Base-by-base conservation (phyloP, 139 green algal genomes). In the Tetradesmus obliquus region DNA sequence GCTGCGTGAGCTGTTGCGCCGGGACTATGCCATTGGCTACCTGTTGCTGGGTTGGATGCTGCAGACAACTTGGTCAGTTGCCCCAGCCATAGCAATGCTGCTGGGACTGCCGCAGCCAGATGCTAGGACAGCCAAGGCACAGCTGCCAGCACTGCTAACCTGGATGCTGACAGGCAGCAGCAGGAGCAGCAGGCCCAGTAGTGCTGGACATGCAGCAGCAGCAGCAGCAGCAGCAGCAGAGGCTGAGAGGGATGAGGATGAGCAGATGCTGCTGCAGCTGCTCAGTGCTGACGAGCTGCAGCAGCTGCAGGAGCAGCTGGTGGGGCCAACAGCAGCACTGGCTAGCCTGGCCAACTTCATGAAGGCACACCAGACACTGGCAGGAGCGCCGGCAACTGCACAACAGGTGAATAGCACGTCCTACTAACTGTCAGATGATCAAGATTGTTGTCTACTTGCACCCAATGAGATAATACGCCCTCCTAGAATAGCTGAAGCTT, bases 11-110 rank as follows among this genome's bases (percentile, higher is more conserved):
- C 84, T 92, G 81, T 13, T 88, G 32, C 62, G 66, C 3, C 82
- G 55, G 17, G 89, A 92, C 66, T 92, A 92, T 74, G 89, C 89
- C 15, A 54, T 89, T 45, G 89, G 89, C 53, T 92, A 89, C 55
- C 82, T 92, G 6, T 22, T 92, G 62, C 89, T 92, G 9, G 24
- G 62, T 20, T 92, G 89, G 89, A 51, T 92, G 82, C 54, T 89
- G 66, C 82, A 66, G 9, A 66, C 22, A 20, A 89, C 89, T 54
- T 92, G 89, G 89, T n/a, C 82, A 12, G 32, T 92, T 12, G 12
- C 58, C 15, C 89, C 89, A 32, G 84, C 81, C 7, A 55, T 92
- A 7, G 89, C 89, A 20, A 3, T 82, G 82, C 66, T 92, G 51
- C 81, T 92, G 45, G 82, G 66, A 6, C 89, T 92, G 22, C 89